phyloP scores from a whole-genome alignment of 2,329 filamentous ascomycete genomes.

The Cordyceps tenuipes region DNA sequence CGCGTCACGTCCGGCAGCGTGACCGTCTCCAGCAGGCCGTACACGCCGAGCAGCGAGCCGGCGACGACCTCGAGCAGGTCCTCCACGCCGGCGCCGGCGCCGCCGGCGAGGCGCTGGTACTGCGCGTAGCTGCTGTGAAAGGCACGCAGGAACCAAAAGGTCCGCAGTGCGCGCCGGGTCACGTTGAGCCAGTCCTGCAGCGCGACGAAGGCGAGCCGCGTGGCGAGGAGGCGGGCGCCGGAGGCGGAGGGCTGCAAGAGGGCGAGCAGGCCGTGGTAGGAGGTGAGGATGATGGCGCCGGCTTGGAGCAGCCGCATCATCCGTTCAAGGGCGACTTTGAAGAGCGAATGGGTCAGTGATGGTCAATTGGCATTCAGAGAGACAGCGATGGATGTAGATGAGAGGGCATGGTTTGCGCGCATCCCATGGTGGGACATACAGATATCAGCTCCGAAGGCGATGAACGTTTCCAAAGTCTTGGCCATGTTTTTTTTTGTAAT shows the following conservation, averaged over 20 bases:
- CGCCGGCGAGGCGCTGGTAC: constrained; percentile 22
- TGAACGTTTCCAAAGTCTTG: constrained; percentile 24
- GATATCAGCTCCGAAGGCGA: constrained; percentile 39
- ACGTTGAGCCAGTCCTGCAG: constrained; percentile 37
- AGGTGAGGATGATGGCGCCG: constrained; percentile 38
- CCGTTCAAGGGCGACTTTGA: constrained; percentile 51
- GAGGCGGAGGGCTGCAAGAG: constrained; percentile 20
- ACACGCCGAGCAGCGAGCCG: constrained; percentile 55
- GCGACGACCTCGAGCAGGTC: constrained; percentile 46
- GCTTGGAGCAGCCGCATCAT: constrained; percentile 50
- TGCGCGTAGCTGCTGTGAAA: constrained; percentile 43
- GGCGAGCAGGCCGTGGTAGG: constrained; percentile 33
- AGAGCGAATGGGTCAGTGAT: not conserved
- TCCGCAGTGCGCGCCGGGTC: constrained; percentile 54
- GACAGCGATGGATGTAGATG: not conserved
- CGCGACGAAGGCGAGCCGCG: constrained; percentile 24
- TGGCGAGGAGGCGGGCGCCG: constrained; percentile 19
- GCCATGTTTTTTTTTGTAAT: constrained; percentile 18
- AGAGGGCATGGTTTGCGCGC: not conserved
- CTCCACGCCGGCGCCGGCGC: constrained; percentile 24
- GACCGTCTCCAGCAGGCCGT: constrained; percentile 57
- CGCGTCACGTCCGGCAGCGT: constrained; percentile 48
- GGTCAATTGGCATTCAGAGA: not conserved
- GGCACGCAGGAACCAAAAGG: constrained; percentile 59
- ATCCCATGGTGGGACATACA: constrained; percentile 25